A percentile compares a stretch with the other conserved stretches of the same genome.
Conservation (phyloP, 2,329 filamentous ascomycete genomes). For the Paraphaeosphaeria minitans region DNA sequence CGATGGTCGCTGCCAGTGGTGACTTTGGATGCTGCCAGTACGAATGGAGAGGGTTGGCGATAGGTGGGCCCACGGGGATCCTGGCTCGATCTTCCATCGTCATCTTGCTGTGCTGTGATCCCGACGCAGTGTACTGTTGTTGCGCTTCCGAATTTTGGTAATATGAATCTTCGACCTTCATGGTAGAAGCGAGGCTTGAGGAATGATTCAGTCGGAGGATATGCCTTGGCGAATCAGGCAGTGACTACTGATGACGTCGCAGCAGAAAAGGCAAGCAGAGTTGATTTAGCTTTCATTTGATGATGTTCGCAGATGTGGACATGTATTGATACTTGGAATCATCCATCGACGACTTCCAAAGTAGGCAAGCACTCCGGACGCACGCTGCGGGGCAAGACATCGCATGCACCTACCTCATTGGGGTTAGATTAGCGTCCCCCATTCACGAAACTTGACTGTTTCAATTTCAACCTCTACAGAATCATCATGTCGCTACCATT, state of each 20-base stretch:
- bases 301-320: neutral
- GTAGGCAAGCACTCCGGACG: neutral
- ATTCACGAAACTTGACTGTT: neutral
- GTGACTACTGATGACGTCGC: neutral
- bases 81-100: slow-evolving; percentile 37
- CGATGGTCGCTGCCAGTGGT: slow-evolving; percentile 41
- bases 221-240: neutral
- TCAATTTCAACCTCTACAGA: no score
- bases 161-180: neutral
- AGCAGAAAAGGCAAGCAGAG: neutral
- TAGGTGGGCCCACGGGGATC: slow-evolving; percentile 41
- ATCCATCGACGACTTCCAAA: neutral
- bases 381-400: slow-evolving; percentile 8
- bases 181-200: neutral
- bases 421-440: slow-evolving; percentile 1
- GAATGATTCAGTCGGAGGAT: neutral
- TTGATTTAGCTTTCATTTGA: neutral
- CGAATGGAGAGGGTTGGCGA: slow-evolving; percentile 42
- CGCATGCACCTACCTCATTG: slow-evolving; percentile 12
- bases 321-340: neutral
- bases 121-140: neutral
- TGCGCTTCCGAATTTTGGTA: neutral
- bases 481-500: no score
- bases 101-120: neutral
- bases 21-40: slow-evolving; percentile 51